These are phyloP conservation scores for Dichotomocladium elegans DNA, from an alignment of 371 early-diverging fungal species.

Conservation along the genomic window DNA sequence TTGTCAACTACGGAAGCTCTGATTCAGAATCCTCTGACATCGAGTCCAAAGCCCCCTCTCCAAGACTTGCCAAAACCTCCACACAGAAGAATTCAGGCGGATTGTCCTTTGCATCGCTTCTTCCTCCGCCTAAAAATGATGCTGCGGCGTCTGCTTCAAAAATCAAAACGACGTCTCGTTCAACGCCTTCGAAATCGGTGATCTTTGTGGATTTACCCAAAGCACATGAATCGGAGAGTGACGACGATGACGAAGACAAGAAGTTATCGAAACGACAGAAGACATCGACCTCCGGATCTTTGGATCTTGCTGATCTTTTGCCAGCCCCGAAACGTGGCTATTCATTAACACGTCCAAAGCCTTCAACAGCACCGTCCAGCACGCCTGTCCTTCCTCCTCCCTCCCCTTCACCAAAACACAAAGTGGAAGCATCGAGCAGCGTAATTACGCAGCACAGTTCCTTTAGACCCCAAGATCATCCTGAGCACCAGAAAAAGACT, in stretches of 20 bases:
- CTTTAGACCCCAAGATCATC: constrained; percentile 9
- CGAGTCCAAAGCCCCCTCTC: constrained; percentile 1
- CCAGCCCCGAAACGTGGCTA: constrained; percentile 25
- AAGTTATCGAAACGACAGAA: constrained; percentile 17
- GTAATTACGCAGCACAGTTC: neutral
- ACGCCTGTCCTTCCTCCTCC: neutral
- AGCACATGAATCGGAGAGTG: constrained; percentile 7
- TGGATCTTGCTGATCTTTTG: constrained; percentile 25
- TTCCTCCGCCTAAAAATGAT: constrained; percentile 20
- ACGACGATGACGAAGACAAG: constrained; percentile 20
- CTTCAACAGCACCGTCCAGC: constrained; percentile 3
- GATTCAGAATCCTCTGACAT: constrained; percentile 16
- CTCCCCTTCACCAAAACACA: neutral
- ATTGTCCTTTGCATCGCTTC: constrained; percentile 5
- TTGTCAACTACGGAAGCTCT: constrained; percentile 16
- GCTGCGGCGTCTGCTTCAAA: constrained; percentile 4
- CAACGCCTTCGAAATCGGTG: constrained; percentile 7
- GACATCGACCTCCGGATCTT: constrained; percentile 3
- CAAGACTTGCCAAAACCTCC: neutral
- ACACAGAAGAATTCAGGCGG: neutral
- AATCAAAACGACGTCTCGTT: neutral
- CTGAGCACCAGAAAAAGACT: too few relatives aligned
- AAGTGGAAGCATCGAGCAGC: constrained; percentile 5
- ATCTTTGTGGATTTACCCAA: constrained; percentile 31
- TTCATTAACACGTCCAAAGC: constrained; percentile 4